Evolutionary conservation across 139 green algal genomes (phyloP).

Genomic region (Micractinium sp.): DNA sequence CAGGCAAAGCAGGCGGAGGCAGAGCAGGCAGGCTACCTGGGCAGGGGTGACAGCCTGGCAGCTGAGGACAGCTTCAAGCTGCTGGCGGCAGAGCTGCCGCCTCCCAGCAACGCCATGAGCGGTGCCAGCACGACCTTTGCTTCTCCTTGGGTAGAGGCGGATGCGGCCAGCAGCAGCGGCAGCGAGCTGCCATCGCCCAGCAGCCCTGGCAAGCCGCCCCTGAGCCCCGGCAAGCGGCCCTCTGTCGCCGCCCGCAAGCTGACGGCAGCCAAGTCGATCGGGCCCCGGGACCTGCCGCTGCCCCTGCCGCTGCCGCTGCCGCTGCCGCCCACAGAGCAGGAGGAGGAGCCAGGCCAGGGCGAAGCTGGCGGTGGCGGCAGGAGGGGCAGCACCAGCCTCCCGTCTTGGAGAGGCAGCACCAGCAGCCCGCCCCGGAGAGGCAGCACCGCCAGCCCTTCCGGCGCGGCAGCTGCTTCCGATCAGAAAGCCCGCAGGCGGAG

Average conservation of each 20-base stretch:
- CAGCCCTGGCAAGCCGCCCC: neutral
- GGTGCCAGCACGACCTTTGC: neutral
- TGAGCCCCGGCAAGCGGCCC: neutral
- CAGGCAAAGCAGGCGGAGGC: neutral
- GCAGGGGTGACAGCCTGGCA: neutral
- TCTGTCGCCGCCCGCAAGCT: conserved; percentile 1
- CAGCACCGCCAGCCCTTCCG: neutral
- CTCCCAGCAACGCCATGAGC: neutral
- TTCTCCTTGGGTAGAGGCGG: neutral
- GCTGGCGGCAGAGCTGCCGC: neutral
- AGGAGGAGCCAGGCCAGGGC: neutral
- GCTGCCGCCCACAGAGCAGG: neutral
- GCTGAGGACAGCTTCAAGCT: neutral
- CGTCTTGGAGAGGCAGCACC: neutral
- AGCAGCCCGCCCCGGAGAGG: neutral
- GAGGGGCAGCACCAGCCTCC: neutral
- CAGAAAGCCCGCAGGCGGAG: neutral
- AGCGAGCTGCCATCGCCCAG: neutral
- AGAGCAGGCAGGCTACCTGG: neutral
- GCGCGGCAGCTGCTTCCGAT: neutral
- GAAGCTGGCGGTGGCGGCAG: neutral
- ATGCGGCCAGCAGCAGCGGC: neutral
- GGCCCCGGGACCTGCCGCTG: neutral
- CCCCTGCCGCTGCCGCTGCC: neutral
- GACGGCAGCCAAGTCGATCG: neutral